Percentiles rank a stretch among this genome's conserved stretches.
Conservation (phyloP, 1,284 basidiomycete genomes). For the Chondrostereum purpureum region DNA sequence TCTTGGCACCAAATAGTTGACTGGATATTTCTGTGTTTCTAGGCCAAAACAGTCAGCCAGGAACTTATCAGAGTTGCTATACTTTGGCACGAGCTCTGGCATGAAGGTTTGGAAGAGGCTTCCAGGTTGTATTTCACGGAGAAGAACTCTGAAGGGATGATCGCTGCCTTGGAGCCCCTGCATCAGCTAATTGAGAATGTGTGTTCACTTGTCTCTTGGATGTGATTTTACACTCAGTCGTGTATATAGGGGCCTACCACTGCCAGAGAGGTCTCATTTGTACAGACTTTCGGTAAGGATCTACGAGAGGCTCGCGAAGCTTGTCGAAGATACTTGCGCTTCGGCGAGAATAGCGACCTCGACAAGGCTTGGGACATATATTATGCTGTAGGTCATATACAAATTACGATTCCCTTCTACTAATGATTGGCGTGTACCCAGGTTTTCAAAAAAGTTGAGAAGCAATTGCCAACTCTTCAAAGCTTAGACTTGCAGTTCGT, state of each 20-base stretch:
- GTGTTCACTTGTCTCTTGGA: constrained; percentile 21
- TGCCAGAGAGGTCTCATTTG: constrained; percentile 91
- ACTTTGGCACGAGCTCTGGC: constrained; percentile 99
- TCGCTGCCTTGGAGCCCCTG: constrained; percentile 86
- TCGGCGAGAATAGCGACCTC: constrained; percentile 85
- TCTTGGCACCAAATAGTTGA: neutral
- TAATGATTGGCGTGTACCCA: constrained; percentile 22
- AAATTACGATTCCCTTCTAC: neutral
- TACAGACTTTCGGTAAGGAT: constrained; percentile 92
- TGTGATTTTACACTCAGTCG: neutral
- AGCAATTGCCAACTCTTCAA: constrained; percentile 86
- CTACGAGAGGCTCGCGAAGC: constrained; percentile 93
- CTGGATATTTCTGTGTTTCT: constrained; percentile 10
- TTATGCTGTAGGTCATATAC: constrained; percentile 74
- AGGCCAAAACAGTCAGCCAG: constrained; percentile 88
- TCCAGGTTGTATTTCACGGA: constrained; percentile 97
- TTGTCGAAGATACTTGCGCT: constrained; percentile 80
- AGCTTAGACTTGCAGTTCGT: constrained; percentile 97
- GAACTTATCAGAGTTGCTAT: constrained; percentile 98
- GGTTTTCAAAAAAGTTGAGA: constrained; percentile 97
- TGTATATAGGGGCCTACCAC: constrained; percentile 79
- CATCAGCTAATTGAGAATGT: constrained; percentile 92
- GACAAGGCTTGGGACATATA: constrained; percentile 99
- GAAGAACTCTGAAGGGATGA: constrained; percentile 99
- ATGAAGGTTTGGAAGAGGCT: constrained; percentile 97